Conservation (phyloP, 352 stramenopile species). For the Globisporangium sylvaticum region DNA sequence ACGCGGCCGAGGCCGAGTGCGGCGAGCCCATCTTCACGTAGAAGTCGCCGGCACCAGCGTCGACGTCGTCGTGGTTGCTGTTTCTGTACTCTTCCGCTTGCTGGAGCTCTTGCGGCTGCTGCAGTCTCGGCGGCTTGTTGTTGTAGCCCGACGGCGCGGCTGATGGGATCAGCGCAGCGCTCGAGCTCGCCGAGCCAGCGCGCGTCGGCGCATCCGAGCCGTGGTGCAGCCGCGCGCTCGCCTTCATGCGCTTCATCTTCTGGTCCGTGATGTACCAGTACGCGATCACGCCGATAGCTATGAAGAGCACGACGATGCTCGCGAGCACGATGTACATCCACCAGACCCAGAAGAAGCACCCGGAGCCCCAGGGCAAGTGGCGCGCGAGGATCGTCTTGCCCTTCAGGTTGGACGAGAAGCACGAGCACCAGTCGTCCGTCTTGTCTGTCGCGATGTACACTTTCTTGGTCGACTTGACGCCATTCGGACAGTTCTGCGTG, state of each 20-base stretch:
- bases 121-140: constrained; percentile 20
- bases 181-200: constrained; percentile 22
- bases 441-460: constrained; percentile 37
- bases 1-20: constrained; percentile 41
- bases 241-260: constrained; percentile 39
- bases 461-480: constrained; percentile 71
- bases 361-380: constrained; percentile 53
- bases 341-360: constrained; percentile 84
- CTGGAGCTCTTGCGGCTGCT: constrained; percentile 21
- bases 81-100: background rate
- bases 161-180: constrained; percentile 24
- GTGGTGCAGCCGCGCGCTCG: constrained; percentile 17
- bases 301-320: constrained; percentile 47
- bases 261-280: constrained; percentile 56
- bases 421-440: constrained; percentile 57
- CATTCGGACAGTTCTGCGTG: constrained; percentile 75
- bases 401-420: constrained; percentile 63
- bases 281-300: constrained; percentile 48
- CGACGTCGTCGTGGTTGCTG: background rate
- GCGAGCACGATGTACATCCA: constrained; percentile 83
- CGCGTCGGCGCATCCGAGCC: constrained; percentile 22
- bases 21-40: constrained; percentile 57
- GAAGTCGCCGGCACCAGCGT: constrained; percentile 1
- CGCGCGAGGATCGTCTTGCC: constrained; percentile 48
- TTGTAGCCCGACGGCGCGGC: constrained; percentile 22